Percentiles rank a stretch among this genome's conserved stretches.
Conservation (phyloP, 352 stramenopile species). For the Pythium aquatile region DNA sequence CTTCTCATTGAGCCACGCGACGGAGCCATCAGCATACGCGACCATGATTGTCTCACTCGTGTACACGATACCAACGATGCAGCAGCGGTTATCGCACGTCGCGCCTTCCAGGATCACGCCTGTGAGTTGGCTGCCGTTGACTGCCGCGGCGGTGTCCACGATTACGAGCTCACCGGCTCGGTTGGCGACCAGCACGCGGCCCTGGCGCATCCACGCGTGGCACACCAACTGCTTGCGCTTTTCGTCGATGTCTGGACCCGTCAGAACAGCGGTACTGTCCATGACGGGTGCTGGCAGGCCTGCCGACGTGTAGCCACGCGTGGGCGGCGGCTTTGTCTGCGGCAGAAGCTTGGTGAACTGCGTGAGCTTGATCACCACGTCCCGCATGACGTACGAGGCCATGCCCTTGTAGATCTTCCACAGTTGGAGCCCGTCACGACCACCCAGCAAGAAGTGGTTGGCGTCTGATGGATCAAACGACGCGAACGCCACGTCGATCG, state of each 20-base stretch:
- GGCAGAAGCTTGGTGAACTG: conserved; percentile 13
- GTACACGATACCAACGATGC: conserved; percentile 47
- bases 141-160: conserved; percentile 35
- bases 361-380: conserved; percentile 28
- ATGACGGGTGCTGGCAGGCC: conserved; percentile 5
- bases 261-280: not conserved
- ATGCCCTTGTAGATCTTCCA: conserved; percentile 63
- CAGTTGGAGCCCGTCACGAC: conserved; percentile 57
- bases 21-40: conserved; percentile 43
- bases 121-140: conserved; percentile 30
- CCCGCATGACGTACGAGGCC: conserved; percentile 26
- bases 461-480: conserved; percentile 70
- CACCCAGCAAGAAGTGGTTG: conserved; percentile 63
- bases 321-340: conserved; percentile 7
- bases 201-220: conserved; percentile 56
- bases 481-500: conserved; percentile 40
- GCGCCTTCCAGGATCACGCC: conserved; percentile 31
- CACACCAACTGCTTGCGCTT: conserved; percentile 46
- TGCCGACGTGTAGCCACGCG: not conserved
- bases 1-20: conserved; percentile 49
- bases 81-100: conserved; percentile 33
- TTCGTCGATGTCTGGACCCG: conserved; percentile 41
- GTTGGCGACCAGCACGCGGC: conserved; percentile 49
- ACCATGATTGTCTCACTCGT: conserved; percentile 53
- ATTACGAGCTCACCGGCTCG: conserved; percentile 51